phyloP scores from a whole-genome alignment of 2,329 filamentous ascomycete species.

The Ascochyta pisi region DNA sequence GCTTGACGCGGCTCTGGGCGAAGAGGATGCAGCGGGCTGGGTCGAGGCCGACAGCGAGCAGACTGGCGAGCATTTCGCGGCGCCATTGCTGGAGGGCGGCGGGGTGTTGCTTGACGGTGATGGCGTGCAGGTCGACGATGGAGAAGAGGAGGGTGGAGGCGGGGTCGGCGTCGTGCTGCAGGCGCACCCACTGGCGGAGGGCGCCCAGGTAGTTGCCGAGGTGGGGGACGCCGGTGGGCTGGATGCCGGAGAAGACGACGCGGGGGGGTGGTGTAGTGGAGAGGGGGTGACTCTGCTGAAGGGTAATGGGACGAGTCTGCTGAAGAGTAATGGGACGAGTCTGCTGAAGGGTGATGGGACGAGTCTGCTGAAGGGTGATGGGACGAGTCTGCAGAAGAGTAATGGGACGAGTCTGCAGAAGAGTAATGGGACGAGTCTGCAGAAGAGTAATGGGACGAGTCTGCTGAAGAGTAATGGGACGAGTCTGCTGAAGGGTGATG shows the following conservation, averaged over 20 bases:
- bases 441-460: too few relatives aligned
- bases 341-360: too few relatives aligned
- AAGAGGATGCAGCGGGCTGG: slow-evolving; percentile 81
- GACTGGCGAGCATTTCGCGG: slow-evolving; percentile 76
- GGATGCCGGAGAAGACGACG: slow-evolving; percentile 89
- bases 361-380: too few relatives aligned
- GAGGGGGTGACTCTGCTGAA: neutral
- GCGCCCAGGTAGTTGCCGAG: slow-evolving; percentile 95
- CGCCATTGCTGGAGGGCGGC: slow-evolving; percentile 68
- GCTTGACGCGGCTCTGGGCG: slow-evolving; percentile 77
- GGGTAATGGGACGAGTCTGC: too few relatives aligned
- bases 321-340: too few relatives aligned
- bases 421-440: too few relatives aligned
- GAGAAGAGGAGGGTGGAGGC: slow-evolving; percentile 77
- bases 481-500: too few relatives aligned
- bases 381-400: too few relatives aligned
- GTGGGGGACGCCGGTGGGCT: slow-evolving; percentile 93
- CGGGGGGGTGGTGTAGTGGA: neutral
- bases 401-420: too few relatives aligned
- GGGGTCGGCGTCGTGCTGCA: slow-evolving; percentile 70
- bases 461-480: too few relatives aligned
- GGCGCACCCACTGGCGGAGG: slow-evolving; percentile 80
- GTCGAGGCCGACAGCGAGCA: slow-evolving; percentile 85
- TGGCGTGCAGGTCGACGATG: slow-evolving; percentile 91
- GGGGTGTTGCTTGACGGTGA: slow-evolving; percentile 74